Base-by-base conservation (phyloP, 495 filamentous ascomycete species). In the Apodospora peruviana region DNA sequence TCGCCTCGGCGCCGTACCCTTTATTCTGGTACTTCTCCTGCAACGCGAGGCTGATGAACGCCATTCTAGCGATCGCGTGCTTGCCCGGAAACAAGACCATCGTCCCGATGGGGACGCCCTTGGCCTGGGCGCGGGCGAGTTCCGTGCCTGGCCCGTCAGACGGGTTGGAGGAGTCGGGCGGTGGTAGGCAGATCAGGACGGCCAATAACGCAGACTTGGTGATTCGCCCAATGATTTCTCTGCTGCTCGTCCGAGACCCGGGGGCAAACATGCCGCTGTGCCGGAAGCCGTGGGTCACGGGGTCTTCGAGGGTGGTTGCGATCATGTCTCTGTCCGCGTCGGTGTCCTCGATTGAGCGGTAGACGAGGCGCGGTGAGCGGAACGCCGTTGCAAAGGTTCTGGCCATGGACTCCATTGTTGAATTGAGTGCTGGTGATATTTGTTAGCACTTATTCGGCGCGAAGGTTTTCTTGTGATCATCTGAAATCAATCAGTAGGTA, bases 1-100 rank as follows among this genome's bases (percentile, higher is more conserved):
- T 68, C 0, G 70, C 74, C 48, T 78, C 75, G 10, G 45, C 55
- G 2, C 74, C 75, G 36, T 75, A 78, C 5, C 75, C 75, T 38
- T 68, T 56, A 0, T 65, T 63, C 35, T 70, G 67, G 38, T 63
- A 62, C 17, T 19, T 40, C n/a, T 57, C 52, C 2, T 53, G 46
- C 2, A 76, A 53, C 17, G 9, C 11, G 5, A 75, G 47, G 19
- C 56, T 52, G 12, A 59, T 54, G 39, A 52, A 50, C 21, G 69
- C 66, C 44, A 71, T 64, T 32, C 72, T 29, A 40, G 22, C 41
- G 0, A 39, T 43, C 14, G 27, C 25, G n/a, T 50, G 50, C 12
- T 17, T n/a, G 1, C 27, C 32, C 10, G 34, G 43, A 12, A 59
- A 51, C n/a, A 61, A 50, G 5, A 62, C 50, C 10, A 56, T 16